Evolutionary conservation across 768 basidiomycete species (phyloP).

Genomic region (Albatrellus ellisii): DNA sequence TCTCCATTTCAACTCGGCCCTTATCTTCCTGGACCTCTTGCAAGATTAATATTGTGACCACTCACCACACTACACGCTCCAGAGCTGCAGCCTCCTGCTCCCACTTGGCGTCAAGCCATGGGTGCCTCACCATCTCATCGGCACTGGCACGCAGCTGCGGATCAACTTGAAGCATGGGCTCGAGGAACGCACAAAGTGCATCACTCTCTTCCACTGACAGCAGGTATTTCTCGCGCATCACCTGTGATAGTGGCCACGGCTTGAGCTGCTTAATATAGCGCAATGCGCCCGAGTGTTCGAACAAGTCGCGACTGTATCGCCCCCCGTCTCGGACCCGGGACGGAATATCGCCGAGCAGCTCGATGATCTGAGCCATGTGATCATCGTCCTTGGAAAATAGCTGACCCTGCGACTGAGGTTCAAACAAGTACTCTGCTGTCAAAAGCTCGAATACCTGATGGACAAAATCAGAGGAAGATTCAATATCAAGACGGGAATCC

Average conservation of each 20-base stretch:
- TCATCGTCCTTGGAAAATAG: slow-evolving; percentile 90
- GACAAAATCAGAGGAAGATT: background rate
- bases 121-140: slow-evolving; percentile 58
- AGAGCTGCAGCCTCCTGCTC: slow-evolving; percentile 18
- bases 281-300: slow-evolving; percentile 52
- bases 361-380: slow-evolving; percentile 91
- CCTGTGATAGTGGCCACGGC: slow-evolving; percentile 69
- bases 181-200: slow-evolving; percentile 51
- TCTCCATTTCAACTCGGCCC: too few relatives aligned
- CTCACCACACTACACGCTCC: slow-evolving; percentile 21
- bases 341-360: slow-evolving; percentile 73
- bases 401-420: slow-evolving; percentile 71
- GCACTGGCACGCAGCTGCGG: slow-evolving; percentile 58
- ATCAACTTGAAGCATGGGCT: slow-evolving; percentile 66
- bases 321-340: slow-evolving; percentile 71
- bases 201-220: slow-evolving; percentile 45
- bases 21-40: too few relatives aligned
- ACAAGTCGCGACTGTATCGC: slow-evolving; percentile 74
- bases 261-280: slow-evolving; percentile 66
- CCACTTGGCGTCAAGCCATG: slow-evolving; percentile 45
- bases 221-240: slow-evolving; percentile 85
- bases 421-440: slow-evolving; percentile 87
- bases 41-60: too few relatives aligned
- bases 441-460: slow-evolving; percentile 72
- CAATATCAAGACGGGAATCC: background rate